phyloP scores from a whole-genome alignment of 805 yeast genomes.

The Kregervanrija fluxuum region DNA sequence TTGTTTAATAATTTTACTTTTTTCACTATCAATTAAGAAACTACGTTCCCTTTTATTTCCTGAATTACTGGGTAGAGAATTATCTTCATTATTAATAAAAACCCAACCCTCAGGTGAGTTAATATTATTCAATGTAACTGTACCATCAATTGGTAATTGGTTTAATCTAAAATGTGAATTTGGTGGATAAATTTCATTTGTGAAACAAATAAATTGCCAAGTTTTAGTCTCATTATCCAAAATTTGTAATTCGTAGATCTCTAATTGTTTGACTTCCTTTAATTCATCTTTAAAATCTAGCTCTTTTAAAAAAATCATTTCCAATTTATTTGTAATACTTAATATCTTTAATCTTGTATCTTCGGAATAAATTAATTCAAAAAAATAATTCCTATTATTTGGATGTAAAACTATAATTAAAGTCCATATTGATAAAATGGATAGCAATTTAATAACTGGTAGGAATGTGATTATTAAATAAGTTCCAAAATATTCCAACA shows the following conservation, averaged over 20 bases:
- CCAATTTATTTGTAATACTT: conserved; percentile 42
- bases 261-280: conserved; percentile 45
- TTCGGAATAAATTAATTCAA: conserved; percentile 49
- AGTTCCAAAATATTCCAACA: conserved; percentile 24
- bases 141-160: conserved; percentile 21
- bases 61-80: too few relatives aligned
- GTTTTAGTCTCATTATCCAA: conserved; percentile 40
- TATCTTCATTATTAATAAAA: conserved; percentile 24
- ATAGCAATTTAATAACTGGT: conserved; percentile 25
- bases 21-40: conserved; percentile 5
- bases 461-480: conserved; percentile 11
- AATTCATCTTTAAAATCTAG: conserved; percentile 25
- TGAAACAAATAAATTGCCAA: conserved; percentile 61
- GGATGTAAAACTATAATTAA: conserved; percentile 46
- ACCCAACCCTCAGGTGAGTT: conserved; percentile 57
- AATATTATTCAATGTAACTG: conserved; percentile 30
- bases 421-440: conserved; percentile 45
- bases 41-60: not conserved
- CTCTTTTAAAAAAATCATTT: conserved; percentile 33
- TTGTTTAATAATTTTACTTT: conserved; percentile 4
- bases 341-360: conserved; percentile 51
- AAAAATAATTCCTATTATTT: conserved; percentile 35
- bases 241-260: conserved; percentile 61
- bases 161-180: conserved; percentile 36
- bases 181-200: conserved; percentile 45